Evolutionary conservation across 345 rosid genomes (phyloP).

Genomic region (Populus pruinosa): DNA sequence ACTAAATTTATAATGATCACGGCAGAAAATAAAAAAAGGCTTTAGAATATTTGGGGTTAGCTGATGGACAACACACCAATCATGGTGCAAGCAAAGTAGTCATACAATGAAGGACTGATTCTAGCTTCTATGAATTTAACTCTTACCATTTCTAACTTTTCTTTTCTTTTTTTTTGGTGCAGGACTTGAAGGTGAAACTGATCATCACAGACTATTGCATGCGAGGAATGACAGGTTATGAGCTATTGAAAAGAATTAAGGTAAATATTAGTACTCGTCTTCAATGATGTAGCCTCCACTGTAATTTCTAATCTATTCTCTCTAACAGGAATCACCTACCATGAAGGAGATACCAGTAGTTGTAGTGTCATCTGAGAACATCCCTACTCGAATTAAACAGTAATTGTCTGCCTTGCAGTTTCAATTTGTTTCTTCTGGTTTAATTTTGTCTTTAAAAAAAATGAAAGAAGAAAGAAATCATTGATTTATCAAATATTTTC

Average conservation of each 20-base stretch:
- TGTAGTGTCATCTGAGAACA: constrained; percentile 33
- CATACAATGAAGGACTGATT: background rate
- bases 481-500: background rate
- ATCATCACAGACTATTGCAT: constrained; percentile 42
- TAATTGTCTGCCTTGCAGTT: background rate
- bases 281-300: background rate
- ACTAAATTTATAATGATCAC: constrained; percentile 20
- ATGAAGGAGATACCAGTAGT: constrained; percentile 29
- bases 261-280: background rate
- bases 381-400: constrained; percentile 22
- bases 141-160: background rate
- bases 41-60: constrained; percentile 33
- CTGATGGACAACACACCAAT: constrained; percentile 11
- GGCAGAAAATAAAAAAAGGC: constrained; percentile 31
- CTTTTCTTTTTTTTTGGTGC: background rate
- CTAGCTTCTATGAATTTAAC: background rate
- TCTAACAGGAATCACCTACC: constrained; percentile 30
- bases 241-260: constrained; percentile 39
- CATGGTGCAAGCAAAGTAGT: background rate
- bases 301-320: background rate
- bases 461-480: no score
- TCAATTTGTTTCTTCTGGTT: background rate
- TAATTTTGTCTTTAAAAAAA: background rate
- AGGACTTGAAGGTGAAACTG: constrained; percentile 34
- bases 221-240: constrained; percentile 44